Base-by-base conservation (phyloP, 352 stramenopile species). In the Pythium grandisporangium region DNA sequence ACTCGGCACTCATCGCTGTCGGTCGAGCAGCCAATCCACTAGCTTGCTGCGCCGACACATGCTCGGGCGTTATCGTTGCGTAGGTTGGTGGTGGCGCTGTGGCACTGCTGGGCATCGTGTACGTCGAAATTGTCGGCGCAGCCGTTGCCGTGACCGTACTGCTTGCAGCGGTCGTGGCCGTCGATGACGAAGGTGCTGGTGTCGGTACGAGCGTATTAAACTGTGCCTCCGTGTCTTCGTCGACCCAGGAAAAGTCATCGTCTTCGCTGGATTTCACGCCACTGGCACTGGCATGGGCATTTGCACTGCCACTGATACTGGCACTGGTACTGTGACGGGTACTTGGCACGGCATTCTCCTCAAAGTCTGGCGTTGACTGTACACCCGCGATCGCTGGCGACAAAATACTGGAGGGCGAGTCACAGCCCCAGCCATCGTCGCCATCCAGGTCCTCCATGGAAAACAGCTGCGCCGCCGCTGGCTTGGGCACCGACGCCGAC, bases 331-430 rank as follows among this genome's bases (percentile, higher is more conserved):
- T n/a, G n/a, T n/a, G n/a, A n/a, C n/a, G n/a, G n/a, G n/a, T n/a
- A n/a, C n/a, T n/a, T n/a, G n/a, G n/a, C n/a, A n/a, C n/a, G n/a
- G n/a, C n/a, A n/a, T n/a, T n/a, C n/a, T n/a, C n/a, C n/a, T n/a
- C n/a, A n/a, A n/a, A n/a, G n/a, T n/a, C n/a, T n/a, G n/a, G n/a
- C n/a, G n/a, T n/a, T n/a, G n/a, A n/a, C n/a, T n/a, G n/a, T n/a
- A n/a, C n/a, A n/a, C n/a, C n/a, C n/a, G 25, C 42, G 1, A 38
- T 44, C 13, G 34, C 43, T 6, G 53, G 48, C 11, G 67, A 81
- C 12, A 90, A 55, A 48, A 90, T 74, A 3, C 63, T 61, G 17
- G 77, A 81, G 5, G 69, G 77, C 30, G 74, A 91, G 48, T 86
- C 74, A 23, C 64, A 70, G 5, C 74, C 63, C 77, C 77, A 91